Conservation (phyloP, 106 monocot genomes). For the Cymbidium sinense region DNA sequence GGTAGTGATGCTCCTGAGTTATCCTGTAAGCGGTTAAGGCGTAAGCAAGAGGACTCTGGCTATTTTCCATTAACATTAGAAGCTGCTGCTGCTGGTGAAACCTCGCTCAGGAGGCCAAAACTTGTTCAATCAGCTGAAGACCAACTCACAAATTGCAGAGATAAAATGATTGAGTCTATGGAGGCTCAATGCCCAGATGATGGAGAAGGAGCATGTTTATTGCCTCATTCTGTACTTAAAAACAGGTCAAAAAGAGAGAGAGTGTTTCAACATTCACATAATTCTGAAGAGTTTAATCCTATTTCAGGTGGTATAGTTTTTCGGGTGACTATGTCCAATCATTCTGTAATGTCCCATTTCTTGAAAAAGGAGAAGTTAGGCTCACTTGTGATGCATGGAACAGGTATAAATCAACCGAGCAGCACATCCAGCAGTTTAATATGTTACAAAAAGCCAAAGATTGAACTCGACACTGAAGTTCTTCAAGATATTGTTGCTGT, state of each 20-base stretch:
- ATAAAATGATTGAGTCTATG: not conserved
- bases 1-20: conserved; percentile 7
- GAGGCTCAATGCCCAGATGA: not conserved
- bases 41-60: conserved; percentile 7
- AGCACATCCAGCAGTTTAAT: conserved; percentile 2
- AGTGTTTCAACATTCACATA: conserved; percentile 8
- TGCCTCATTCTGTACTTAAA: not conserved
- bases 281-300: too few species aligned
- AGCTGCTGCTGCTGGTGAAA: conserved; percentile 4
- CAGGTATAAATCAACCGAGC: conserved; percentile 10
- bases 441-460: conserved; percentile 28
- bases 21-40: conserved; percentile 16
- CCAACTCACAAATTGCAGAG: not conserved
- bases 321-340: too few species aligned
- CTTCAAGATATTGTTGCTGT: not conserved
- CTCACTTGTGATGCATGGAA: not conserved
- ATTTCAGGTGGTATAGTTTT: too few species aligned
- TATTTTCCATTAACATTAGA: not conserved
- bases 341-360: not conserved
- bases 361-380: not conserved
- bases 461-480: not conserved
- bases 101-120: conserved; percentile 11
- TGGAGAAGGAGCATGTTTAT: not conserved
- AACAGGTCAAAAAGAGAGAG: not conserved
- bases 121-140: not conserved